Evolutionary conservation across 805 yeast species (phyloP).

Genomic region (Starmerella tilneyi): DNA sequence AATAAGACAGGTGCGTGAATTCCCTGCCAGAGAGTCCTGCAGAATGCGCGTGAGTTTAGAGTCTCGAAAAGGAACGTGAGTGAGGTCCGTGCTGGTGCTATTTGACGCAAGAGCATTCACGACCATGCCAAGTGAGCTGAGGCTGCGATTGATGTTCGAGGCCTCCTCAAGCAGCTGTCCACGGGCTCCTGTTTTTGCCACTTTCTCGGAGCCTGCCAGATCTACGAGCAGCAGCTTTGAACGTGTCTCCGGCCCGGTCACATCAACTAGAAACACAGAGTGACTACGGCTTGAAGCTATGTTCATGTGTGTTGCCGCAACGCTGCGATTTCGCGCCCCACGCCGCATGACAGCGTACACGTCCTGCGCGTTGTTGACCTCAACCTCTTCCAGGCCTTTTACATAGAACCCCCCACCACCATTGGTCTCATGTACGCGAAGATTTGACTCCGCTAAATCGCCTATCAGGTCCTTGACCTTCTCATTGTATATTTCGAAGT

Average conservation of each 20-base stretch:
- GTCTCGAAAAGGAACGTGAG: conserved; percentile 63
- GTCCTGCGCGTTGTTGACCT: conserved; percentile 50
- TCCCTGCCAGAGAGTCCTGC: conserved; percentile 75
- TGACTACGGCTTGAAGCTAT: conserved; percentile 69
- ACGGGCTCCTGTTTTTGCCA: conserved; percentile 63
- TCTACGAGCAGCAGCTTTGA: conserved; percentile 69
- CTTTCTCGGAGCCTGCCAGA: conserved; percentile 79
- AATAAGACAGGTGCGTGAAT: conserved; percentile 63
- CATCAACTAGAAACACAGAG: conserved; percentile 59
- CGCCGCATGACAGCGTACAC: conserved; percentile 46
- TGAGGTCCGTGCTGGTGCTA: conserved; percentile 25
- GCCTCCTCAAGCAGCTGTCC: conserved; percentile 75
- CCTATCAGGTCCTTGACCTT: conserved; percentile 56
- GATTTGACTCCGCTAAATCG: conserved; percentile 34
- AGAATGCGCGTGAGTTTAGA: conserved; percentile 68
- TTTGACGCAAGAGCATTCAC: conserved; percentile 69
- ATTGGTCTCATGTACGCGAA: conserved; percentile 35
- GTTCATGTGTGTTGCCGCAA: conserved; percentile 59
- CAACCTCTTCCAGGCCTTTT: conserved; percentile 53
- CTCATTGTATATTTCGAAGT: conserved; percentile 76
- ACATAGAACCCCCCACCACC: conserved; percentile 52
- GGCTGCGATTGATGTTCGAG: conserved; percentile 67
- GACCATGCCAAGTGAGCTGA: conserved; percentile 69
- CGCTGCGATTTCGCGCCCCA: conserved; percentile 49
- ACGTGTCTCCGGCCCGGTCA: conserved; percentile 48